Base-by-base conservation (phyloP, 108 stramenopile species). In the Skeletonema grethae region DNA sequence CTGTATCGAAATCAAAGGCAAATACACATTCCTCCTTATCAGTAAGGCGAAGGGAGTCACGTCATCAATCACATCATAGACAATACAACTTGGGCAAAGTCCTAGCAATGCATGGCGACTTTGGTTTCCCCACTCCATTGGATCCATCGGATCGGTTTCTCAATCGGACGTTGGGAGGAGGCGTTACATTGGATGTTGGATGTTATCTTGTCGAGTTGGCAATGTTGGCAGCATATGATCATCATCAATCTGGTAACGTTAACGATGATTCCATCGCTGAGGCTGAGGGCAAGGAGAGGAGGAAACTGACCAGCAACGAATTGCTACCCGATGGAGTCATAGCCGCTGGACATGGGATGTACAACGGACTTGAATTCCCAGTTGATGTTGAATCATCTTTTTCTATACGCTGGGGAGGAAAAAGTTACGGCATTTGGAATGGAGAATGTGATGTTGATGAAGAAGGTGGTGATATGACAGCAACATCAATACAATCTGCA, bases 321-420 rank as follows among this genome's bases (percentile, higher is more conserved):
- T 38, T 45, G 36, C 36, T 12, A 18, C 74, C 74, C 45, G 46
- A 67, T 31, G 60, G 34, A 12, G 57, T 75, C n/a, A 48, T 15
- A 29, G 74, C 74, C 15, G 55, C 66, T 5, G 74, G 74, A 1
- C 65, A 75, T 38, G 74, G 74, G 10, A 59, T 67, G 57, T 67
- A 75, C 32, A 58, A 61, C 50, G 74, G 65, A 2, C 7, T 67
- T 16, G 65, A 66, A 46, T 75, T 61, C 39, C 74, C 74, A 22
- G 74, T 75, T 28, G 74, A 75, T 35, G 74, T 75, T 8, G 74
- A 75, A 38, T 75, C 74, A 12, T 75, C 74, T 15, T 75, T 67
- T 35, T 50, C 65, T 4, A 41, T 75, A 29, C 74, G 74, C 18
- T 75, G 74, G 74, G 74, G 74, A 15, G 74, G 74, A 8, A 48